A percentile compares a stretch with the other conserved stretches of the same genome.
Evolutionary conservation across 2,329 filamentous ascomycete genomes (phyloP).

Genomic region (Sporothrix sp.): DNA sequence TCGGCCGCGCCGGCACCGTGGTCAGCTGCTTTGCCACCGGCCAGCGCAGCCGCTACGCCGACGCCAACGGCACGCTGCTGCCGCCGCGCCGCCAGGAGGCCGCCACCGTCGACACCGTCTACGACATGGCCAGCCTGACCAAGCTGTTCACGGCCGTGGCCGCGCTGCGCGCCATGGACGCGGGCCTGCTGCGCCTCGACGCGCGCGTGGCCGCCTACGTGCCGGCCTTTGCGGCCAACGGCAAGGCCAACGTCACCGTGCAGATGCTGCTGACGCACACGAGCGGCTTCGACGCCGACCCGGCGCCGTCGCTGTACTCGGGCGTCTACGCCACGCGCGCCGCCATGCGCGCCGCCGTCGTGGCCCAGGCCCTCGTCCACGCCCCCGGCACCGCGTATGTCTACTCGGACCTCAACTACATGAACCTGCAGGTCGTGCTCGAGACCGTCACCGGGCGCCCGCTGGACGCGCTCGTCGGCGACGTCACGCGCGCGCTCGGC

Average conservation of each 20-base stretch:
- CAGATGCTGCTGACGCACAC: slow-evolving; percentile 27
- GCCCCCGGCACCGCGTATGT: slow-evolving; percentile 23
- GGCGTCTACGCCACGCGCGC: slow-evolving; percentile 21
- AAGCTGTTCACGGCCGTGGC: slow-evolving; percentile 30
- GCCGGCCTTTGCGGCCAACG: slow-evolving; percentile 25
- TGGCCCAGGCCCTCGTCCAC: slow-evolving; percentile 21
- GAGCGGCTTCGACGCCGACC: slow-evolving; percentile 25
- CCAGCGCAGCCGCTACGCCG: slow-evolving; percentile 21
- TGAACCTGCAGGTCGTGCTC: slow-evolving; percentile 24
- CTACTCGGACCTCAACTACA: slow-evolving; percentile 29
- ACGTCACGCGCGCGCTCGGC: slow-evolving; percentile 21
- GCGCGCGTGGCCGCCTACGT: slow-evolving; percentile 25
- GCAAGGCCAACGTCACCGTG: slow-evolving; percentile 27
- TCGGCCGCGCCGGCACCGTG: slow-evolving; percentile 19
- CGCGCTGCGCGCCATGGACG: slow-evolving; percentile 24
- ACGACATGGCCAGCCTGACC: slow-evolving; percentile 30
- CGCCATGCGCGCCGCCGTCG: slow-evolving; percentile 21
- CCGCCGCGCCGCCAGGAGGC: slow-evolving; percentile 20
- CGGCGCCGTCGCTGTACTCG: slow-evolving; percentile 21
- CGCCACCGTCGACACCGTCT: slow-evolving; percentile 27
- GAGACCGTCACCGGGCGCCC: slow-evolving; percentile 21
- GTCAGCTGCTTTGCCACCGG: slow-evolving; percentile 23
- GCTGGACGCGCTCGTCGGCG: slow-evolving; percentile 22
- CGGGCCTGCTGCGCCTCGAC: slow-evolving; percentile 20
- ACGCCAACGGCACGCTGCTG: slow-evolving; percentile 24